phyloP scores from a whole-genome alignment of 2,329 filamentous ascomycete species.

The Cryphonectria carpinicola region DNA sequence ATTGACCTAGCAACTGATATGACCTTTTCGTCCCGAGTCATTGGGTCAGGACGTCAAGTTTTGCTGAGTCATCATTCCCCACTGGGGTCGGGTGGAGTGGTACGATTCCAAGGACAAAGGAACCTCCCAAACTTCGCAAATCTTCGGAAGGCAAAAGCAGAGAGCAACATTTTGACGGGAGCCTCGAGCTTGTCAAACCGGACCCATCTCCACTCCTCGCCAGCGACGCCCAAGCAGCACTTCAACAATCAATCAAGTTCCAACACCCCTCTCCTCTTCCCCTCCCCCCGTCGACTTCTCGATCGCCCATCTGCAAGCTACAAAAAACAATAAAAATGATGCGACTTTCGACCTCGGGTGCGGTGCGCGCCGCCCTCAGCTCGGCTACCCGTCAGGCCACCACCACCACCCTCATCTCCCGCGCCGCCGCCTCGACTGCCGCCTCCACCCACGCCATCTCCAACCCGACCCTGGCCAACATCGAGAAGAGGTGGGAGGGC shows the following conservation, averaged over 20 bases:
- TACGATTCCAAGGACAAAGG: conserved; percentile 12
- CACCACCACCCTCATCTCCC: conserved; percentile 44
- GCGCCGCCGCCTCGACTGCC: conserved; percentile 64
- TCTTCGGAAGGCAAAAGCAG: conserved; percentile 4
- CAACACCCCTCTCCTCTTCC: conserved; percentile 22
- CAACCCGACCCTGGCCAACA: conserved; percentile 95
- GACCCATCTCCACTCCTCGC: conserved; percentile 28
- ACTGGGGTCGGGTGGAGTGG: conserved; percentile 4
- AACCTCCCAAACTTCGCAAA: conserved; percentile 6
- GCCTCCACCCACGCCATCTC: conserved; percentile 85
- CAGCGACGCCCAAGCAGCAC: conserved; percentile 23
- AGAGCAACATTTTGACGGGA: conserved; percentile 25
- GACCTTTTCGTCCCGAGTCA: conserved; percentile 20
- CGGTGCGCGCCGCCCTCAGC: conserved; percentile 52
- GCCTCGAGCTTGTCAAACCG: conserved; percentile 24
- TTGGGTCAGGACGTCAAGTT: conserved; percentile 3
- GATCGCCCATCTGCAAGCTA: conserved; percentile 14
- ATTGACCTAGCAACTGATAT: conserved; percentile 9
- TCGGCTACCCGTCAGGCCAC: conserved; percentile 44
- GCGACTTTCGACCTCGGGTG: conserved; percentile 56
- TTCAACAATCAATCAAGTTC: conserved; percentile 9
- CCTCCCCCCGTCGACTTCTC: conserved; percentile 22
- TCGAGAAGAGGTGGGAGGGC: conserved; percentile 98
- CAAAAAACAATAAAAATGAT: conserved; percentile 47
- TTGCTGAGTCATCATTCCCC: conserved; percentile 14